Evolutionary conservation across 2,329 filamentous ascomycete species (phyloP), one percentile per base, ranked within the genome.

Genomic region (Helotiales sp.): DNA sequence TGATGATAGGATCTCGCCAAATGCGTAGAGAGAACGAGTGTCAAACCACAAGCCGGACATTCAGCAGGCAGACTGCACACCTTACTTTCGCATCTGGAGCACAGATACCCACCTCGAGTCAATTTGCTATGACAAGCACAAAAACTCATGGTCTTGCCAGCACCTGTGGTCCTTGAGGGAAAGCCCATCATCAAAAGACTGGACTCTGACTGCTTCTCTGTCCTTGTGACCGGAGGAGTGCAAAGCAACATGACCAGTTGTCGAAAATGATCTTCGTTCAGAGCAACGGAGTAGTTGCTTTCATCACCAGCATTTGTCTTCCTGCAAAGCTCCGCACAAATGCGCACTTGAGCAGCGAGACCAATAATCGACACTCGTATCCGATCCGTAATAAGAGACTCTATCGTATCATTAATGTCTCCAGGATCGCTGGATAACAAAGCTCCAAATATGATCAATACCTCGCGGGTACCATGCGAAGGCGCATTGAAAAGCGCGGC

Each of bases 141-240:
- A 61, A 95, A 85, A 58, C 88, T 92, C 53, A 82, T 77, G 5
- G 86, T 82, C 47, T 80, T 78, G 24, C 79, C 79, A 1, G 85
- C 80, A 53, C 91, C 90, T 5, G 95, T 84, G 2, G 89, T 89
- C 34, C 93, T 84, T 5, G 91, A 96, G 0, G 95, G 95, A 69
- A 99, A 99, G 4, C 95, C 95, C 93, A 99, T 99, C 90, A 96
- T 96, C 25, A 99, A 83, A 38, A 99, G 78, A 54, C 83, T 86
- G 1, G 84, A 81, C 8, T 80, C 80, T 59, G 78, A 80, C 67
- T 83, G 80, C 63, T 83, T 81, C 38, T 76, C 74, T 2, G 86
- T 84, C 54, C 90, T 85, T 12, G 92, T 90, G 17, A 92, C 88
- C 0, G 93, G 95, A 1, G 95, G 95, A 2, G 91, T 97, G 0